Percentiles rank a stretch among this genome's conserved stretches.
These are phyloP conservation scores for Phytophthora cajani DNA, from an alignment of 352 stramenopile species.

Conservation along the genomic window DNA sequence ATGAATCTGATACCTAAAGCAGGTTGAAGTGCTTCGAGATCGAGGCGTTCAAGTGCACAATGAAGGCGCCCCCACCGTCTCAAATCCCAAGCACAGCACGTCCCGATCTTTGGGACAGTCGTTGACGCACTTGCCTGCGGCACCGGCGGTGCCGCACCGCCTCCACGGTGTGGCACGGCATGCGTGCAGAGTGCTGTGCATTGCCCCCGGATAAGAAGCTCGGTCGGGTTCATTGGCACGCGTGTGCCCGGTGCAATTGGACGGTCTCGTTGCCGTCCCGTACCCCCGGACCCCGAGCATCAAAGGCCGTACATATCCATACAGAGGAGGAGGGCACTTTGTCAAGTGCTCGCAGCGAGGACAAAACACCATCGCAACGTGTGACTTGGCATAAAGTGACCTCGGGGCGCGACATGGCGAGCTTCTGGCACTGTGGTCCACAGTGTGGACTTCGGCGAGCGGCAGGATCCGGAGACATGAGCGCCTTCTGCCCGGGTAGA, in stretches of 20 bases:
- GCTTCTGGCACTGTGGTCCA: conserved; percentile 5
- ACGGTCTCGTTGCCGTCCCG: not conserved
- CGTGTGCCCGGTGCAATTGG: not conserved
- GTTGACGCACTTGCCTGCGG: conserved; percentile 4
- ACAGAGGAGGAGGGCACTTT: not conserved
- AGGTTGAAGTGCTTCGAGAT: conserved; percentile 12
- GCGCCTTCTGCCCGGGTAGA: conserved; percentile 23
- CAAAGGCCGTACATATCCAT: conserved; percentile 13
- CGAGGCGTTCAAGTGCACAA: not conserved
- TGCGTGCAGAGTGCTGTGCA: not conserved
- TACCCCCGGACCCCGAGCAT: not conserved
- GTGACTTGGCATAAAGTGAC: not conserved
- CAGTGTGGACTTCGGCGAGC: not conserved
- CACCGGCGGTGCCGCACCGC: conserved; percentile 6
- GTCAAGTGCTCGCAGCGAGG: too few species aligned
- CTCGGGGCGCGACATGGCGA: conserved; percentile 12
- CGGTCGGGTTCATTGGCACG: not conserved
- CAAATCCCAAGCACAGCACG: conserved; percentile 27
- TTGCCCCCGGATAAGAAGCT: not conserved
- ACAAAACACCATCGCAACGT: not conserved
- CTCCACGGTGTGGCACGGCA: not conserved
- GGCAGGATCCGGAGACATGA: conserved; percentile 15
- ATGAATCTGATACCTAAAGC: too few species aligned
- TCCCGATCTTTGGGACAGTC: conserved; percentile 31
- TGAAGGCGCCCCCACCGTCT: conserved; percentile 4